Evolutionary conservation across 2,329 filamentous ascomycete genomes (phyloP).

Genomic region (Decorospora gaudefroyi): DNA sequence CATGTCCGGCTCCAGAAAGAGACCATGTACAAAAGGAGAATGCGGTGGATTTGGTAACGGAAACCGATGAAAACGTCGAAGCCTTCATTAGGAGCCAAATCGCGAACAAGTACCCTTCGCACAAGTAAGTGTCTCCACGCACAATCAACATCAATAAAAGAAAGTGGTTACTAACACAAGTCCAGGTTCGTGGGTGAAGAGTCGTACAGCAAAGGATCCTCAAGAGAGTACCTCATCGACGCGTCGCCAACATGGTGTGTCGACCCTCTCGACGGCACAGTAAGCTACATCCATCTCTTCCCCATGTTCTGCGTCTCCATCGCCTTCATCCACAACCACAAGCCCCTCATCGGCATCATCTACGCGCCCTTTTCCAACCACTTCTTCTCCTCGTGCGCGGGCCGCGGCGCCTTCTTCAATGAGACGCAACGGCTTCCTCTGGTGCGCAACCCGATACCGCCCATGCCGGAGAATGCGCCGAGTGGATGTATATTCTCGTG

Average conservation of each 20-base stretch:
- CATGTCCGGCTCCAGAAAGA: slow-evolving; percentile 30
- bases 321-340: slow-evolving; percentile 64
- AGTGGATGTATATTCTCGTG: slow-evolving; percentile 73
- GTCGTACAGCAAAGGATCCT: slow-evolving; percentile 69
- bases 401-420: slow-evolving; percentile 71
- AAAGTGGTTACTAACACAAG: too few relatives aligned
- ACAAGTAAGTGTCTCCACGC: slow-evolving; percentile 56
- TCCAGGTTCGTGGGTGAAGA: slow-evolving; percentile 82
- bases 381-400: slow-evolving; percentile 68
- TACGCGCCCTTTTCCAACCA: slow-evolving; percentile 72
- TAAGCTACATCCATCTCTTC: slow-evolving; percentile 80
- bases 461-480: slow-evolving; percentile 67
- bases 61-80: slow-evolving; percentile 76
- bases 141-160: too few relatives aligned
- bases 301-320: slow-evolving; percentile 83
- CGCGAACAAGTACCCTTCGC: slow-evolving; percentile 63
- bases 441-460: slow-evolving; percentile 63
- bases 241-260: slow-evolving; percentile 72
- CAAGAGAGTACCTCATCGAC: slow-evolving; percentile 69
- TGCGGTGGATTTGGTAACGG: slow-evolving; percentile 76
- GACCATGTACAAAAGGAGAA: slow-evolving; percentile 70
- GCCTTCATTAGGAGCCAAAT: slow-evolving; percentile 68
- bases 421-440: slow-evolving; percentile 67
- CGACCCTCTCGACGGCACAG: slow-evolving; percentile 77
- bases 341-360: slow-evolving; percentile 71